These are phyloP conservation scores for Phytophthora foliorum DNA, from an alignment of 352 stramenopile species.

Conservation along the genomic window DNA sequence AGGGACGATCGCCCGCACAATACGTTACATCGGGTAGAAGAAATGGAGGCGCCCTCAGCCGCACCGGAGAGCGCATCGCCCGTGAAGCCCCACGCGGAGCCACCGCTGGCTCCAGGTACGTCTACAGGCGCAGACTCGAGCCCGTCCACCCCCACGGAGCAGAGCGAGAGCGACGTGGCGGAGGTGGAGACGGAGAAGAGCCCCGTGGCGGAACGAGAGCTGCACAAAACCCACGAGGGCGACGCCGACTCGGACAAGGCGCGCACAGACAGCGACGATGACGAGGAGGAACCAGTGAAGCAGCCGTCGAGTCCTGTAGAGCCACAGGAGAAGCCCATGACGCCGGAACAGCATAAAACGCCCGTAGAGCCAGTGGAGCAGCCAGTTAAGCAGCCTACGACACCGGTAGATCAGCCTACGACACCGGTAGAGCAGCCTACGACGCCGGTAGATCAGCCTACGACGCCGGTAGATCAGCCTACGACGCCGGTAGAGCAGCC, in stretches of 20 bases:
- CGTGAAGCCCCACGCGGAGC: constrained; percentile 17
- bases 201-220: constrained; percentile 15
- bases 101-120: constrained; percentile 3
- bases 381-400: constrained; percentile 7
- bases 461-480: constrained; percentile 2
- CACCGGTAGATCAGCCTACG: constrained; percentile 4
- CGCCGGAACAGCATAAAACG: background rate
- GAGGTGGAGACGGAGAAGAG: constrained; percentile 47
- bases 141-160: constrained; percentile 7
- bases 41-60: constrained; percentile 36
- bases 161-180: constrained; percentile 15
- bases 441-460: constrained; percentile 2
- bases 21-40: constrained; percentile 26
- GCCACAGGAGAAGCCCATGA: background rate
- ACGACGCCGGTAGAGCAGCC: constrained; percentile 7
- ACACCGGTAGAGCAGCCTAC: constrained; percentile 2
- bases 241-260: constrained; percentile 41
- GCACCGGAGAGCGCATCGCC: constrained; percentile 14
- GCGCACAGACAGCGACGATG: constrained; percentile 44
- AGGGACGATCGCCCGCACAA: constrained; percentile 30
- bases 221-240: constrained; percentile 32
- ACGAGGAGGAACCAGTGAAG: constrained; percentile 31
- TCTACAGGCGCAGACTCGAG: background rate
- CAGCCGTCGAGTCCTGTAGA: background rate
- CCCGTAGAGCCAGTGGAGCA: constrained; percentile 13